These are phyloP conservation scores for Alternaria arbusti DNA, from an alignment of 2,329 filamentous ascomycete genomes.

Conservation along the genomic window DNA sequence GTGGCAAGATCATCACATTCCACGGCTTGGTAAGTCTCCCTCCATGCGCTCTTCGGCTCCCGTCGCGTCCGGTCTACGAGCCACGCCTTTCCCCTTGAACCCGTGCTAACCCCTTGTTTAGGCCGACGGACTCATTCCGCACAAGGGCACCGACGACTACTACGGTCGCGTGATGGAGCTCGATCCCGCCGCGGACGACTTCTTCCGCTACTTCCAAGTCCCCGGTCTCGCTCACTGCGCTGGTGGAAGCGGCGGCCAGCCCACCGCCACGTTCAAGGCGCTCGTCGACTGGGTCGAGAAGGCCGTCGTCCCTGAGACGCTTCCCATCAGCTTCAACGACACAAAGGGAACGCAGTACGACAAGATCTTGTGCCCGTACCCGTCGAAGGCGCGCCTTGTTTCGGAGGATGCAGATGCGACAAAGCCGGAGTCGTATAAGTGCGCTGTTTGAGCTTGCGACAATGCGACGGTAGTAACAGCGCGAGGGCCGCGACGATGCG, in stretches of 20 bases:
- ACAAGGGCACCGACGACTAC: constrained; percentile 14
- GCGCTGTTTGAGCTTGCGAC: not conserved
- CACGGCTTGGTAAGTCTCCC: constrained; percentile 21
- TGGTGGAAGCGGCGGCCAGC: no score
- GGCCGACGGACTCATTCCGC: constrained; percentile 2
- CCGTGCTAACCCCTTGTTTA: not conserved
- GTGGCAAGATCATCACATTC: constrained; percentile 34
- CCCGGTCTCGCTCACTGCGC: no score
- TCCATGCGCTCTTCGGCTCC: no score
- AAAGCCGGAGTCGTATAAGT: constrained; percentile 12
- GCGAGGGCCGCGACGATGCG: not conserved
- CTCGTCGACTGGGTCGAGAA: constrained; percentile 39
- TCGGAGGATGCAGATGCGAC: constrained; percentile 7
- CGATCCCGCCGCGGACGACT: constrained; percentile 19
- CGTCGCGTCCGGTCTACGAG: no score
- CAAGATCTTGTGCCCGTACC: constrained; percentile 26
- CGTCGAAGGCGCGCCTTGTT: constrained; percentile 14
- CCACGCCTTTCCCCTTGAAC: not conserved
- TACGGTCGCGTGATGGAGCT: constrained; percentile 18
- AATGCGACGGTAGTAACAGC: not conserved
- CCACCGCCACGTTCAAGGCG: constrained; percentile 42
- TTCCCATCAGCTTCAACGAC: constrained; percentile 3
- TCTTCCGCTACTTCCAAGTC: constrained; percentile 31
- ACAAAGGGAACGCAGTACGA: constrained; percentile 8
- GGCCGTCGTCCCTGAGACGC: constrained; percentile 19